A percentile compares a stretch with the other conserved stretches of the same genome.
Evolutionary conservation across 2,329 filamentous ascomycete genomes (phyloP).

Genomic region (Camptophora hylomeconis): DNA sequence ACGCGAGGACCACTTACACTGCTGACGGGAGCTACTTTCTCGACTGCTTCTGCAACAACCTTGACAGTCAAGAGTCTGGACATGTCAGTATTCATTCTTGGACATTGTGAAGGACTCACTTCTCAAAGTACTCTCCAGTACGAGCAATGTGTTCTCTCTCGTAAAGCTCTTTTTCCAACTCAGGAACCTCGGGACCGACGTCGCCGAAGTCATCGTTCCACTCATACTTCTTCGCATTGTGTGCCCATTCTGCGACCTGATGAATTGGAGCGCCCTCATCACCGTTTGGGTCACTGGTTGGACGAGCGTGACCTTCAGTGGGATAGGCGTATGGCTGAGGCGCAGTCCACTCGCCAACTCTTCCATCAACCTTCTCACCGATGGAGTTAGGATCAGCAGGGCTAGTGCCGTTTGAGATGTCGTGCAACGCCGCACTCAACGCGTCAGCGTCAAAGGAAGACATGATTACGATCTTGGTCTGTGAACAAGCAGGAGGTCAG

Average conservation of each 20-base stretch:
- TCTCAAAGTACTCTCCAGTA: conserved; percentile 50
- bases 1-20: conserved; percentile 28
- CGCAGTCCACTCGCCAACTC: neutral
- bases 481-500: too few relatives aligned
- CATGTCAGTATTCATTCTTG: conserved; percentile 8
- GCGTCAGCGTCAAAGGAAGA: conserved; percentile 6
- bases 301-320: neutral
- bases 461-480: too few relatives aligned
- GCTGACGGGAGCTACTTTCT: conserved; percentile 34
- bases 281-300: neutral
- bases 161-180: conserved; percentile 68
- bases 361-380: neutral
- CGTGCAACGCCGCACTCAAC: conserved; percentile 6
- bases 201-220: conserved; percentile 82
- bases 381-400: conserved; percentile 2
- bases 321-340: neutral
- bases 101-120: conserved; percentile 30
- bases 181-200: conserved; percentile 56
- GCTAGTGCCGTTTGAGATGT: conserved; percentile 4
- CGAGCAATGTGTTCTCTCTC: conserved; percentile 37
- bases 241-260: conserved; percentile 38
- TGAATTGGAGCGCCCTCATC: too few relatives aligned
- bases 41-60: conserved; percentile 37
- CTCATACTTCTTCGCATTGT: conserved; percentile 57
- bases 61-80: conserved; percentile 34